Conservation (phyloP, 805 yeast genomes). For the Ogataea corticis region DNA sequence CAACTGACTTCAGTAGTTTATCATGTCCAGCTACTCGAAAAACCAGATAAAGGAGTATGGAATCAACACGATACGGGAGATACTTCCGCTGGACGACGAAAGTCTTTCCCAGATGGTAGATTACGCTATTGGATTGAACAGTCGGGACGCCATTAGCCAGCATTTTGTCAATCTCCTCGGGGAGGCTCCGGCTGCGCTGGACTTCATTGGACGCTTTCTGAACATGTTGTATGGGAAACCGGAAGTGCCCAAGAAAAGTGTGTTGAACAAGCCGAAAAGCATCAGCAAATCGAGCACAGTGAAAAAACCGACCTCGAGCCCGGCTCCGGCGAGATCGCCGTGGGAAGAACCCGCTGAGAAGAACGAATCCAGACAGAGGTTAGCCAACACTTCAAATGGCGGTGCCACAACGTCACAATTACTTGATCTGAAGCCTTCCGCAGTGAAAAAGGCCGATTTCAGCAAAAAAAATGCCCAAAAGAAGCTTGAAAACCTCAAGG, state of each 20-base stretch:
- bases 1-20: too few species aligned
- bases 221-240: conserved; percentile 38
- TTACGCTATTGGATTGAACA: conserved; percentile 46
- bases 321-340: conserved; percentile 1
- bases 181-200: conserved; percentile 52
- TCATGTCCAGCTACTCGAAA: conserved; percentile 23
- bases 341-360: conserved; percentile 1
- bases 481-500: conserved; percentile 52
- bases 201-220: conserved; percentile 47
- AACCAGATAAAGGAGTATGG: conserved; percentile 29
- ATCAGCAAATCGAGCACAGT: conserved; percentile 3
- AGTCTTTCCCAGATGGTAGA: conserved; percentile 55
- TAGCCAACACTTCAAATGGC: conserved; percentile 16
- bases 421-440: conserved; percentile 40
- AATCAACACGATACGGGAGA: conserved; percentile 23
- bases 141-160: conserved; percentile 47
- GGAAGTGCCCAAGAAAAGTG: conserved; percentile 5
- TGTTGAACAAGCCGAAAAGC: conserved; percentile 1
- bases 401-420: conserved; percentile 50
- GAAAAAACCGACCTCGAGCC: conserved; percentile 1
- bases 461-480: conserved; percentile 37
- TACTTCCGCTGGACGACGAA: conserved; percentile 61
- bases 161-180: conserved; percentile 61
- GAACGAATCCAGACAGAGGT: conserved; percentile 7
- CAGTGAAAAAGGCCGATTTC: conserved; percentile 24